Percentiles rank a stretch among this genome's conserved stretches.
phyloP scores from a whole-genome alignment of 805 yeast genomes.

The Saturnispora serradocipensis region DNA sequence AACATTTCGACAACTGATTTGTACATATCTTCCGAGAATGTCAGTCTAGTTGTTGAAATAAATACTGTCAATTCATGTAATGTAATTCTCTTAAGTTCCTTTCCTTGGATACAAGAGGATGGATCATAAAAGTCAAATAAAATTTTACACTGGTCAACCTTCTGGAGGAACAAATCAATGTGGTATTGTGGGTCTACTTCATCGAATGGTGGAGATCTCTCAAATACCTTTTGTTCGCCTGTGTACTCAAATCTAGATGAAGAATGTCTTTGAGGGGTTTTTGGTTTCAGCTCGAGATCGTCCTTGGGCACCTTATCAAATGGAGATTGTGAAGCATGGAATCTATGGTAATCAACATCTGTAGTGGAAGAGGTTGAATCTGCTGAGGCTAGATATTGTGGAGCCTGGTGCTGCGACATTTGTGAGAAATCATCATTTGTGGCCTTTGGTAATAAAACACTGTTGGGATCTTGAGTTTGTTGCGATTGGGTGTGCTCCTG shows the following conservation, averaged over 20 bases:
- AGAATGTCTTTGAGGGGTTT: slow-evolving; percentile 81
- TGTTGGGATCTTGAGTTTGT: slow-evolving; percentile 9
- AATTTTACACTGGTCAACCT: slow-evolving; percentile 89
- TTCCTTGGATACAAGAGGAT: slow-evolving; percentile 82
- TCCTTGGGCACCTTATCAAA: slow-evolving; percentile 40
- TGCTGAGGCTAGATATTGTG: neutral
- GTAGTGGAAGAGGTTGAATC: slow-evolving; percentile 9
- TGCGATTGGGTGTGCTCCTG: slow-evolving; percentile 8
- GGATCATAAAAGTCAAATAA: slow-evolving; percentile 94
- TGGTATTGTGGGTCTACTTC: slow-evolving; percentile 77
- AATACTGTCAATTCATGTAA: slow-evolving; percentile 85
- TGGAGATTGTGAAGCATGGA: slow-evolving; percentile 25
- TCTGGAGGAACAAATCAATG: slow-evolving; percentile 70
- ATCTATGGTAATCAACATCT: slow-evolving; percentile 23
- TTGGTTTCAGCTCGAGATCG: slow-evolving; percentile 63
- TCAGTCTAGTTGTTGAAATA: slow-evolving; percentile 71
- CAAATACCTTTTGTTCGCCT: slow-evolving; percentile 48
- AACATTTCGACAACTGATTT: slow-evolving; percentile 84
- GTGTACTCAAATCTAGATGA: slow-evolving; percentile 86
- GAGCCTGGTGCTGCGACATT: slow-evolving; percentile 1
- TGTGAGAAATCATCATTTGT: neutral
- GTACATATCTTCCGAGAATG: slow-evolving; percentile 87
- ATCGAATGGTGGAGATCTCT: slow-evolving; percentile 76
- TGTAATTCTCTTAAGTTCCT: slow-evolving; percentile 82
- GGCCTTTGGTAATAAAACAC: slow-evolving; percentile 1